Evolutionary conservation across 1,139 yeast genomes (phyloP).

Genomic region (Sugiyamaella sp.): DNA sequence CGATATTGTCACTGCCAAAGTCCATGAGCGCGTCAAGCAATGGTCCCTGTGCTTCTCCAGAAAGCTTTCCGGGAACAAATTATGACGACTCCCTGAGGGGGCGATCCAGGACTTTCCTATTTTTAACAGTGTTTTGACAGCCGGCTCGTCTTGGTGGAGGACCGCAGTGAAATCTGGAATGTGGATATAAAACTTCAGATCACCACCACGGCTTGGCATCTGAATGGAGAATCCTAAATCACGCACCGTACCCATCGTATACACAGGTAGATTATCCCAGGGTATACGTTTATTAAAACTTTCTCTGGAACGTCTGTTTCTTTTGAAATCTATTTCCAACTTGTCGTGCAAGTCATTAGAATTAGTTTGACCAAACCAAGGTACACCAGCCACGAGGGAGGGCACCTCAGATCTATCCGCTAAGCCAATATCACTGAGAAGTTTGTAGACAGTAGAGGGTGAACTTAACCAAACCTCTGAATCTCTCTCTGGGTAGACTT

Average conservation of each 20-base stretch:
- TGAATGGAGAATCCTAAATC: constrained; percentile 30
- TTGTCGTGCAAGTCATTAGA: constrained; percentile 21
- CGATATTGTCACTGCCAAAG: constrained; percentile 26
- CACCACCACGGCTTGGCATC: not conserved
- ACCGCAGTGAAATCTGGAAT: constrained; percentile 25
- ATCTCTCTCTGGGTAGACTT: constrained; percentile 27
- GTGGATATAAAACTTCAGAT: constrained; percentile 22
- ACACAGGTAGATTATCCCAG: constrained; percentile 17
- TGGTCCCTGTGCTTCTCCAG: constrained; percentile 2
- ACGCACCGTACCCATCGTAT: not conserved
- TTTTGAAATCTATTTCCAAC: constrained; percentile 7
- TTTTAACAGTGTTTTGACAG: constrained; percentile 18
- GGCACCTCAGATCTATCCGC: constrained; percentile 21
- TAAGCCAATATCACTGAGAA: constrained; percentile 21
- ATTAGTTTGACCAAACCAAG: constrained; percentile 10
- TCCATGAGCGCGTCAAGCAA: constrained; percentile 23
- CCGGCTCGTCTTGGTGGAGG: constrained; percentile 14
- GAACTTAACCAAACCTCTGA: constrained; percentile 29
- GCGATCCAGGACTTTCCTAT: constrained; percentile 19
- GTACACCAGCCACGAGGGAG: constrained; percentile 20
- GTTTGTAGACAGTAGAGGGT: constrained; percentile 26
- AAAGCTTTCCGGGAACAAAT: constrained; percentile 18
- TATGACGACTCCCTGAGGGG: not conserved
- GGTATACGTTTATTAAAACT: not conserved
- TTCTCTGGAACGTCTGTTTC: constrained; percentile 3